phyloP scores from a whole-genome alignment of 2,329 filamentous ascomycete species.

The Pseudofabraea citricarpa region DNA sequence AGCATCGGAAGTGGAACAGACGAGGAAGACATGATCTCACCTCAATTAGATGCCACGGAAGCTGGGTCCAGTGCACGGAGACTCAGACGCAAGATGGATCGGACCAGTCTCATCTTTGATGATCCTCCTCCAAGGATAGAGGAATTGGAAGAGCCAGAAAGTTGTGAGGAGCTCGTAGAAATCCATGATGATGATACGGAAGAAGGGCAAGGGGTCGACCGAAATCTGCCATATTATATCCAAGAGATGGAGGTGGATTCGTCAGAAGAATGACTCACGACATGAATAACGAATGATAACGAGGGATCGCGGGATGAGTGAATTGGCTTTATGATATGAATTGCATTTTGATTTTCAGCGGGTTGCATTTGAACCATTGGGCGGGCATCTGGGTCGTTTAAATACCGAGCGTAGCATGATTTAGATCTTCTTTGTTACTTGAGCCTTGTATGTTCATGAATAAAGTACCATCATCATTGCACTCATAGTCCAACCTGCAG shows the following conservation, averaged over 20 bases:
- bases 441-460: too few relatives aligned
- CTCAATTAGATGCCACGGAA: slow-evolving; percentile 24
- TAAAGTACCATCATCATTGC: too few relatives aligned
- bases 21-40: slow-evolving; percentile 26
- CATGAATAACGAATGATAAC: slow-evolving; percentile 7
- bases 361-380: not conserved
- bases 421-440: too few relatives aligned
- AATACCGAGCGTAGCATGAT: too few relatives aligned
- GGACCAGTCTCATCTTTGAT: slow-evolving; percentile 27
- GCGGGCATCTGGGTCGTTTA: too few relatives aligned
- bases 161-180: slow-evolving; percentile 24
- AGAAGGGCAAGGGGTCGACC: slow-evolving; percentile 10
- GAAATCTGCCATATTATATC: slow-evolving; percentile 24
- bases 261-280: slow-evolving; percentile 11
- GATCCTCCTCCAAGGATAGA: slow-evolving; percentile 28
- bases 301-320: too few relatives aligned
- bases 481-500: too few relatives aligned
- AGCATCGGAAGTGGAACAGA: slow-evolving; percentile 30
- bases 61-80: slow-evolving; percentile 26
- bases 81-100: slow-evolving; percentile 25
- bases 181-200: slow-evolving; percentile 14
- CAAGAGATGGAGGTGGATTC: slow-evolving; percentile 26
- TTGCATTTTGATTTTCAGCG: not conserved
- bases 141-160: slow-evolving; percentile 28
- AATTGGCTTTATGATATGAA: not conserved